phyloP scores from a whole-genome alignment of 73 alveolate species.

The Blepharisma stoltei region DNA sequence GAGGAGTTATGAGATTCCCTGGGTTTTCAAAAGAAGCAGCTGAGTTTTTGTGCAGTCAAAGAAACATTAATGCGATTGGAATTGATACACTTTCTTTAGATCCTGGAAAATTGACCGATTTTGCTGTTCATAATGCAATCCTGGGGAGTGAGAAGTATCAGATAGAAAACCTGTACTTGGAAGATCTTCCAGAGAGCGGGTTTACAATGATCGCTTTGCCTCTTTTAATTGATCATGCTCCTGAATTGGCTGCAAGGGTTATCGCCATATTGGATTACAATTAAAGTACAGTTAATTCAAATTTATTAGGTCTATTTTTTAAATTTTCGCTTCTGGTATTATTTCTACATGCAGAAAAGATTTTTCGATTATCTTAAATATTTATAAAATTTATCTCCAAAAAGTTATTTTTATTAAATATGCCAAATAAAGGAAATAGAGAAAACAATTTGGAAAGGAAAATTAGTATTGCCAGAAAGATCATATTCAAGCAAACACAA shows the following conservation, averaged over 20 bases:
- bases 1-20: slow-evolving; percentile 17
- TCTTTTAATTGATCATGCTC: neutral
- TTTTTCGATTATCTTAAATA: too few relatives aligned
- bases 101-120: neutral
- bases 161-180: slow-evolving; percentile 16
- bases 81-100: slow-evolving; percentile 17
- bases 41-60: neutral
- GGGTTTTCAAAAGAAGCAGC: slow-evolving; percentile 22
- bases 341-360: too few relatives aligned
- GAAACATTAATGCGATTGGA: neutral
- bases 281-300: too few relatives aligned
- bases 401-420: too few relatives aligned
- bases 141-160: slow-evolving; percentile 13
- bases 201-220: slow-evolving; percentile 8
- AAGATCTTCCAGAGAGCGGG: slow-evolving; percentile 14
- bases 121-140: neutral
- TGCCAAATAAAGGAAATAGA: too few relatives aligned
- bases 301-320: too few relatives aligned
- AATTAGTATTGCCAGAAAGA: too few relatives aligned
- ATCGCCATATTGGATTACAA: too few relatives aligned
- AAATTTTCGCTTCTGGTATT: too few relatives aligned
- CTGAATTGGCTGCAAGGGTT: slow-evolving; percentile 17
- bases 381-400: too few relatives aligned
- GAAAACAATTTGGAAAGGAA: too few relatives aligned
- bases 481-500: too few relatives aligned